Evolutionary conservation across 176 grass and related monocot species (phyloP), one percentile per base, ranked within the genome.

Genomic region (Themeda triandra): DNA sequence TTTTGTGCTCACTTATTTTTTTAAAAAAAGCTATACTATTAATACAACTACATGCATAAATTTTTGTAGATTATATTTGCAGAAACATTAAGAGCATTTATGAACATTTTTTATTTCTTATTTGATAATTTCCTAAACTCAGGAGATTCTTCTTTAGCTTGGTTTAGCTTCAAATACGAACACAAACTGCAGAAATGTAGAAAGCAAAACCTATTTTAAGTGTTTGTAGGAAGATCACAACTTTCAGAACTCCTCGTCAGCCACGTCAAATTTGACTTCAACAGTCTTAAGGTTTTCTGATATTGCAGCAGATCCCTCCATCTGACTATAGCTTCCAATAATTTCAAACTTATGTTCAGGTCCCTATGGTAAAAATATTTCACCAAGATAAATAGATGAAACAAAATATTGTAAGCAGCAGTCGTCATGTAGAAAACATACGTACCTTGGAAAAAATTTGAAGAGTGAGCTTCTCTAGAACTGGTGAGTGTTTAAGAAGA

Each of bases 401-500:
- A 25, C 11, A 71, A 49, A 49, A 48, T 49, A 18, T 5, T 49
- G 46, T 49, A 18, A 49, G 46, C 5, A 53, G 31, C 4, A 53
- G 28, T 76, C 54, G 29, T 65, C 56, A 28, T 49, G 29, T n/a
- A 69, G 18, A 70, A 60, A 46, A 73, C 30, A 66, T 19, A 66
- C 18, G 63, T 66, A 85, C 74, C 83, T 21, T 14, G 2, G 8
- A 59, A 42, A 49, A 40, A 21, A 78, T 21, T 42, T 85, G 35
- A 70, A 85, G 46, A 69, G 74, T 70, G 36, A 85, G 83, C 6
- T 68, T 77, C 83, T 84, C 83, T 56, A 84, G 24, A 68, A 66
- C 42, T 8, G 82, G 71, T 5, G 42, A 75, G 62, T 84, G 75
- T 45, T 69, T 8, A 23, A 85, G 74, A 78, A 85, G 69, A 65